Base-by-base conservation (phyloP, 2,329 filamentous ascomycete species). In the Colletotrichum eleusines region DNA sequence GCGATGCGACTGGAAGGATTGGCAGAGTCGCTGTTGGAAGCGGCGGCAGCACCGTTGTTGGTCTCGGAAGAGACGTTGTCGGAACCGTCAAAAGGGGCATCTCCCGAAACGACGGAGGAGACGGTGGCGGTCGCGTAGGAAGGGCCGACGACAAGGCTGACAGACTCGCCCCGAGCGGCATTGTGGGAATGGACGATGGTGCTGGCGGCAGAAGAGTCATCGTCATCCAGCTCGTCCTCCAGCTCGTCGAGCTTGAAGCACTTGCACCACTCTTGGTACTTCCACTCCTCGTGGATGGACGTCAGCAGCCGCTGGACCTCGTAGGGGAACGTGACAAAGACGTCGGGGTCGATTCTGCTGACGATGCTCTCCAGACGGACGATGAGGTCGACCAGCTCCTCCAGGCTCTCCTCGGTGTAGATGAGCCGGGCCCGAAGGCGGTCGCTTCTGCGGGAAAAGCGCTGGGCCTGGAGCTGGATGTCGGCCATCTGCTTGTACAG, bases 221-320 rank as follows among this genome's bases (percentile, higher is more conserved):
- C 7, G 42, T 31, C n/a, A 6, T 35, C 11, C 6, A 18, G 14
- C 11, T 28, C 35, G 18, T 31, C n/a, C 12, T 35, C 11, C 6
- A 18, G 14, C 11, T 28, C 35, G 18, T 18, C 9, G 20, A 35
- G 54, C n/a, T 44, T 11, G 9, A 68, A 58, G 9, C 33, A 11
- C 44, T 53, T 42, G 33, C 28, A 9, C 9, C 46, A 69, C 23
- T 69, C 42, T 1, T 58, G 23, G 0, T 58, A 51, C 60, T 69
- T 69, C 66, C 66, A 69, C 1, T 69, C 33, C 33, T 69, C 66
- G 16, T 53, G 51, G 0, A 69, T 35, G 18, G 40, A 44, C 1
- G 57, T 7, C 1, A 69, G 0, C 5, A 42, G 42, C 33, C 20
- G 23, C 53, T 64, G 42, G 18, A 64, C 31, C 4, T 51, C 33